Conservation (phyloP, 2,329 filamentous ascomycete species). For the Exserohilum turcica region DNA sequence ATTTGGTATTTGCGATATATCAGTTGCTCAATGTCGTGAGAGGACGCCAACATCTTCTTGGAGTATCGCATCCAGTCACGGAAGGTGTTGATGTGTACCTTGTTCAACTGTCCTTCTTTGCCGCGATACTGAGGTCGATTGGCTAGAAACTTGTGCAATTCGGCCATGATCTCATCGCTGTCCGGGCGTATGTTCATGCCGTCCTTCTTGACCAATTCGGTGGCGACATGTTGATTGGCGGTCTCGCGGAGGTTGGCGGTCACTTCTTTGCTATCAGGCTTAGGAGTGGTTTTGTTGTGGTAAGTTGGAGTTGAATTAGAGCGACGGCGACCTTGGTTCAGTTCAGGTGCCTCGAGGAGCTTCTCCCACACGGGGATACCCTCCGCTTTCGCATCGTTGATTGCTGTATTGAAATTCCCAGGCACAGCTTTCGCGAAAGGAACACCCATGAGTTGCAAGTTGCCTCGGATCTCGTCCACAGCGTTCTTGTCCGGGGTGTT, state of each 20-base stretch:
- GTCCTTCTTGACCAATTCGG: too few species aligned
- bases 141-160: not conserved
- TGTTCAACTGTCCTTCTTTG: not conserved
- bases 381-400: not conserved
- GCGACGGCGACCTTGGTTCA: not conserved
- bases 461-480: too few species aligned
- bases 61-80: too few species aligned
- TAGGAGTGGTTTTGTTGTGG: not conserved
- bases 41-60: too few species aligned
- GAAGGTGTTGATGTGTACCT: too few species aligned
- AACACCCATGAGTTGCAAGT: too few species aligned
- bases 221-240: not conserved
- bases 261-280: not conserved
- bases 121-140: not conserved
- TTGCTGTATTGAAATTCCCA: too few species aligned
- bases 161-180: not conserved
- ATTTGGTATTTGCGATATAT: too few species aligned
- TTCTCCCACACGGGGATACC: not conserved
- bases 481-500: not conserved
- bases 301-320: not conserved
- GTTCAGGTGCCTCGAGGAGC: not conserved
- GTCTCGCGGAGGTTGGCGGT: not conserved
- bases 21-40: too few species aligned
- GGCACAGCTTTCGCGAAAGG: too few species aligned
- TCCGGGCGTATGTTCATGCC: not conserved